A percentile compares a stretch with the other conserved stretches of the same genome.
phyloP scores from a whole-genome alignment of 768 basidiomycete species.

The Naematelia aurantialba region DNA sequence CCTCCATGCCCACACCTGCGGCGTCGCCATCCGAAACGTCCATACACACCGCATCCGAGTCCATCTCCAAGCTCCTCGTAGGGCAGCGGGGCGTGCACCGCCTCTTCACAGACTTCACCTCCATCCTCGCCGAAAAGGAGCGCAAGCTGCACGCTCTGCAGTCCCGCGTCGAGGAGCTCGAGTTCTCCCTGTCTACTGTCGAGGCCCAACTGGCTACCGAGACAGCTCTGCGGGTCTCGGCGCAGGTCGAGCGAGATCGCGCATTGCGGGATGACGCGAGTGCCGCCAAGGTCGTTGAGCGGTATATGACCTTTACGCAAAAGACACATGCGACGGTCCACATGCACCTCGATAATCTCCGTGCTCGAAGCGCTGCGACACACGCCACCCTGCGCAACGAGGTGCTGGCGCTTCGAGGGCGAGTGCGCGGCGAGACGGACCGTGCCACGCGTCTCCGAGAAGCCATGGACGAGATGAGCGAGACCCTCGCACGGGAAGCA shows the following conservation, averaged over 20 bases:
- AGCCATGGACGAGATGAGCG: constrained; percentile 45
- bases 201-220: constrained; percentile 29
- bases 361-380: constrained; percentile 40
- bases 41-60: constrained; percentile 8
- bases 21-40: constrained; percentile 5
- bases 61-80: constrained; percentile 40
- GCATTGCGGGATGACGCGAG: constrained; percentile 41
- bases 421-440: constrained; percentile 25
- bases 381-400: constrained; percentile 39
- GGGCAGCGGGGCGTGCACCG: constrained; percentile 43
- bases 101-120: constrained; percentile 42
- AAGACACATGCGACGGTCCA: constrained; percentile 48
- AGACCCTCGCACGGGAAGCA: constrained; percentile 43
- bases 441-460: constrained; percentile 24
- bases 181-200: constrained; percentile 21
- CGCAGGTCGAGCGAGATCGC: constrained; percentile 27
- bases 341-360: constrained; percentile 43
- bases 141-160: constrained; percentile 27
- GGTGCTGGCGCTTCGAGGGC: constrained; percentile 22
- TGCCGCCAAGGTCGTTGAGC: constrained; percentile 49
- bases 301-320: constrained; percentile 52
- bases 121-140: constrained; percentile 28
- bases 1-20: background rate
- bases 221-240: constrained; percentile 22
- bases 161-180: constrained; percentile 28